Base-by-base conservation (phyloP, 768 basidiomycete species). In the Psilocybe subaeruginosa region DNA sequence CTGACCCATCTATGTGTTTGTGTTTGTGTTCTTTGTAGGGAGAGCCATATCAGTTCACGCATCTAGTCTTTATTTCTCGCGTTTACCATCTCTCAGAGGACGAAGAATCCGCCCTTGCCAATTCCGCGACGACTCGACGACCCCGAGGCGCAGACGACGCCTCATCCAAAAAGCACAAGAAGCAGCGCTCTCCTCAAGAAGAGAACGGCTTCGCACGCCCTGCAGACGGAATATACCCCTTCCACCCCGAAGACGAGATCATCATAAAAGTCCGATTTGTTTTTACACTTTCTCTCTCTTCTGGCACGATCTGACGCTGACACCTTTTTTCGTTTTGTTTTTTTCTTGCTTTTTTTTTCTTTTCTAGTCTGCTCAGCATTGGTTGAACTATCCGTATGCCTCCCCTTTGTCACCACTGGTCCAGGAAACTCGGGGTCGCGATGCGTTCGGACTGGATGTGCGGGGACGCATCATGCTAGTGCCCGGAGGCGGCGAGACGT, bases 241-340 rank as follows among this genome's bases (percentile, higher is more conserved):
- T 92, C 76, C 95, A 97, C 69, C 88, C 91, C 0, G 96, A 97
- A 71, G 95, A 97, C 72, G 88, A 89, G 45, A 78, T 79, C 45
- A 86, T 95, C 54, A 80, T 83, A 58, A 74, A 85, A 77, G 93
- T 92, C 54, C 48, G 84, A 63, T 17, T 37, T 37, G 9, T 35
- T 8, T 8, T 54, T 35, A 54, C 27, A 4, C 48, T 39, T 2
- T 48, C 3, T 50, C 49, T 14, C 41, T 33, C 19, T 29, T 16
- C n/a, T 6, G 30, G 49, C 33, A 43, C 6, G 14, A 43, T 12
- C 41, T 43, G 4, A 43, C n/a, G 6, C 23, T 23, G 23, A 23
- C 23, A 23, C 23, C 23, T 23, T 23, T 23, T 23, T 23, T 23
- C 23, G 2, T 23, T 23, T 23, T 23, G 23, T 23, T 23, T 23